phyloP scores from a whole-genome alignment of 2,329 filamentous ascomycete species.

The Colletotrichum tamarilloi region DNA sequence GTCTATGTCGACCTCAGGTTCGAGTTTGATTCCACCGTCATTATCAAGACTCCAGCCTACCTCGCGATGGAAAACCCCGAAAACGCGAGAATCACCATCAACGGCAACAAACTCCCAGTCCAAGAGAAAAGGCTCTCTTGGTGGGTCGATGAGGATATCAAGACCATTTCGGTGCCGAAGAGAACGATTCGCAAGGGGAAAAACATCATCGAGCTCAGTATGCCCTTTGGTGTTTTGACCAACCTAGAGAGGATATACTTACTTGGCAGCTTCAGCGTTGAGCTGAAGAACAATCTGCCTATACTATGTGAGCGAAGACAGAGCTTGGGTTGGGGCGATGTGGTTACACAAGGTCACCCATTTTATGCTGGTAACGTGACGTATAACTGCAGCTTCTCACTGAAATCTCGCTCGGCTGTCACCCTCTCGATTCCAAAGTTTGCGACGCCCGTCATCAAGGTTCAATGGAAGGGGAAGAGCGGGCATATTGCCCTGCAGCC shows the following conservation, averaged over 20 bases:
- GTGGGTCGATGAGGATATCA: conserved; percentile 47
- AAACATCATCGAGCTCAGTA: conserved; percentile 39
- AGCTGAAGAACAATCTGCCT: conserved; percentile 26
- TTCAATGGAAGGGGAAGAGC: neutral
- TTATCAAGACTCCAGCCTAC: conserved; percentile 21
- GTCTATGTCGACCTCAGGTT: conserved; percentile 40
- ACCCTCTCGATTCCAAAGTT: conserved; percentile 25
- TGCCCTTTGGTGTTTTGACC: conserved; percentile 43
- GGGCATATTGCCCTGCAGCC: conserved; percentile 27
- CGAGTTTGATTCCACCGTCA: conserved; percentile 38
- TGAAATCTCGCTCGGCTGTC: neutral
- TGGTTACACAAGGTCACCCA: conserved; percentile 39
- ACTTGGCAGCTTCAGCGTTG: conserved; percentile 42
- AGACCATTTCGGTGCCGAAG: conserved; percentile 38
- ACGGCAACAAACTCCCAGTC: conserved; percentile 28
- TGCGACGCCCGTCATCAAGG: conserved; percentile 26
- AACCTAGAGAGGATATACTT: conserved; percentile 45
- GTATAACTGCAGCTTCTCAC: conserved; percentile 36
- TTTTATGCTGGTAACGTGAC: conserved; percentile 41
- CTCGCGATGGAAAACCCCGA: conserved; percentile 43
- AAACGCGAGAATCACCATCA: conserved; percentile 38
- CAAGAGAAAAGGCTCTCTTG: conserved; percentile 23
- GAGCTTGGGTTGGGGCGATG: conserved; percentile 41
- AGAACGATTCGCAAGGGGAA: conserved; percentile 38
- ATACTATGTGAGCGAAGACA: conserved; percentile 8